phyloP scores from a whole-genome alignment of 2,329 filamentous ascomycete genomes.

The Claviceps quebecensis region DNA sequence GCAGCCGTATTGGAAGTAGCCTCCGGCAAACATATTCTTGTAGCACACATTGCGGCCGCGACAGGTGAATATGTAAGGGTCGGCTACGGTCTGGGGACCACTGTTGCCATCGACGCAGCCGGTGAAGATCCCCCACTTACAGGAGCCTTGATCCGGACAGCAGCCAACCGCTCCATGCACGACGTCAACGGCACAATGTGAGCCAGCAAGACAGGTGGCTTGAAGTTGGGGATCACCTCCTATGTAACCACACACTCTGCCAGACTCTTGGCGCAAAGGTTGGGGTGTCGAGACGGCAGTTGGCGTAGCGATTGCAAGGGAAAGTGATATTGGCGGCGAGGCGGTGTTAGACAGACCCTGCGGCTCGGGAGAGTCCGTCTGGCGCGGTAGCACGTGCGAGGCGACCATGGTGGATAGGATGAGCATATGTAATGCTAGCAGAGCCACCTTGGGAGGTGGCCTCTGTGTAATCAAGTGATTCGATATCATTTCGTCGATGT shows the following conservation, averaged over 20 bases:
- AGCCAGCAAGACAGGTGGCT: constrained; percentile 43
- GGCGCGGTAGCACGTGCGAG: constrained; percentile 26
- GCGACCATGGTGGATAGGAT: constrained; percentile 18
- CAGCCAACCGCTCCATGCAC: constrained; percentile 37
- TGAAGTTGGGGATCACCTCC: constrained; percentile 36
- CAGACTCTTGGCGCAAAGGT: constrained; percentile 28
- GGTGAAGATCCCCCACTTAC: constrained; percentile 42
- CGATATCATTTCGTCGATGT: constrained; percentile 13
- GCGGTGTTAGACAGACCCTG: constrained; percentile 22
- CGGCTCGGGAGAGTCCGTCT: constrained; percentile 23
- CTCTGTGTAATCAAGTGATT: constrained; percentile 21
- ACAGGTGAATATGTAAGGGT: constrained; percentile 45
- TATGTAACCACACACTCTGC: constrained; percentile 46
- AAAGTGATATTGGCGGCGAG: constrained; percentile 19
- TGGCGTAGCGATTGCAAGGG: constrained; percentile 13
- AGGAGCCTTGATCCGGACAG: constrained; percentile 37
- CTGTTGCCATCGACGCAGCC: constrained; percentile 40
- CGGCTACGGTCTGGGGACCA: constrained; percentile 32
- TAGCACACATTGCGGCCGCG: constrained; percentile 37
- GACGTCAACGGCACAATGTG: constrained; percentile 42
- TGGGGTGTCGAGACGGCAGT: constrained; percentile 22
- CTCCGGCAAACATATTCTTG: constrained; percentile 39
- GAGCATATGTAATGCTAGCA: constrained; percentile 21
- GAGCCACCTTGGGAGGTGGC: constrained; percentile 18
- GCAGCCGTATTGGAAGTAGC: constrained; percentile 43